phyloP scores from a whole-genome alignment of 768 basidiomycete genomes.

The Kwoniella europaea region DNA sequence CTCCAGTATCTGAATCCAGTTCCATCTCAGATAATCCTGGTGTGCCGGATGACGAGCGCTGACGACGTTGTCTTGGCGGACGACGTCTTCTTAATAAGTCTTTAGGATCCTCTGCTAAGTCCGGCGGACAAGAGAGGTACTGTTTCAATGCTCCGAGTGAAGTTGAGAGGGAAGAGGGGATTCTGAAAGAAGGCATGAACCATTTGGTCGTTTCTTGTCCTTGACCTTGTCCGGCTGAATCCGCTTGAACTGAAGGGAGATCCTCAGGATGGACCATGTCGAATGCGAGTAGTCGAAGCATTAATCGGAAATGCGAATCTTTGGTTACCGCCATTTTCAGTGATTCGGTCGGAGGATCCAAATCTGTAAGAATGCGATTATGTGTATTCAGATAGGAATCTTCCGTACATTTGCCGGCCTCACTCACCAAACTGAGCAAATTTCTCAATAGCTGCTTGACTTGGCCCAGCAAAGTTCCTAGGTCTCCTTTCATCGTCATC shows the following conservation, averaged over 20 bases:
- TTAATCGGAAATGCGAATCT: constrained; percentile 77
- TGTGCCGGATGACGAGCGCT: not conserved
- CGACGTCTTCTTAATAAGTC: constrained; percentile 73
- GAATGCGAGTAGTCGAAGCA: constrained; percentile 81
- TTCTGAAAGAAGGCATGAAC: constrained; percentile 76
- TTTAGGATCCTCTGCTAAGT: constrained; percentile 70
- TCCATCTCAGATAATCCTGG: constrained; percentile 8
- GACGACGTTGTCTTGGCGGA: constrained; percentile 48
- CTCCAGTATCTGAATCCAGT: constrained; percentile 27
- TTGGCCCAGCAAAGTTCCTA: constrained; percentile 61
- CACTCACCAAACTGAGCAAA: constrained; percentile 76
- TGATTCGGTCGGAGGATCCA: constrained; percentile 76
- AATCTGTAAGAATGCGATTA: too few relatives aligned
- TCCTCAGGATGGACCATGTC: constrained; percentile 40
- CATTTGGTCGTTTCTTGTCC: constrained; percentile 62
- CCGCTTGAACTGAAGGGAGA: not conserved
- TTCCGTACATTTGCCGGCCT: too few relatives aligned
- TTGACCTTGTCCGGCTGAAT: not conserved
- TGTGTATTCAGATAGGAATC: too few relatives aligned
- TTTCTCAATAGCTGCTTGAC: constrained; percentile 71
- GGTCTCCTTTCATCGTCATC: constrained; percentile 41
- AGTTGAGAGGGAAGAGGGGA: constrained; percentile 70
- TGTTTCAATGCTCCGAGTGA: constrained; percentile 78
- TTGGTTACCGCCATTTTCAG: constrained; percentile 76
- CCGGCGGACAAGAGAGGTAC: constrained; percentile 78